Conservation (phyloP, 805 yeast species). For the Wickerhamomyces canadensis region DNA sequence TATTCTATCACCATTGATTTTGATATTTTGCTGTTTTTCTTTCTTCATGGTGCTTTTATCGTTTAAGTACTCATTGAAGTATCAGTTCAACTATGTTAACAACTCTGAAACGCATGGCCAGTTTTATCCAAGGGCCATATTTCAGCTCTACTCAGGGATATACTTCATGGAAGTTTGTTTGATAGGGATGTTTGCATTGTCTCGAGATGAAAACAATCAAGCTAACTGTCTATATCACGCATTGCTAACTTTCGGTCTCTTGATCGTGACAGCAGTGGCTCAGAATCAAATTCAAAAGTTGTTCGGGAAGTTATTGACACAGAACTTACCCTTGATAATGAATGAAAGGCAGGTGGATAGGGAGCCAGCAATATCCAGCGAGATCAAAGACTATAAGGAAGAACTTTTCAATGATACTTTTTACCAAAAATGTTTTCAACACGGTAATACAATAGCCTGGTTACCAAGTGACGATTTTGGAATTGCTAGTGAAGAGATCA, state of each 20-base stretch:
- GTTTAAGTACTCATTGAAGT: slow-evolving; percentile 62
- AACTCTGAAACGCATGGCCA: slow-evolving; percentile 63
- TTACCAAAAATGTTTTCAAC: slow-evolving; percentile 22
- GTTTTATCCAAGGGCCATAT: slow-evolving; percentile 67
- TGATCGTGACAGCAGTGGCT: slow-evolving; percentile 49
- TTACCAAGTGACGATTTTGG: slow-evolving; percentile 19
- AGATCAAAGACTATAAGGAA: not conserved
- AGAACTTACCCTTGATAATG: slow-evolving; percentile 31
- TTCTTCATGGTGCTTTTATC: slow-evolving; percentile 55
- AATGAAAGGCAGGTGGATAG: not conserved
- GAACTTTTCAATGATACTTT: slow-evolving; percentile 19
- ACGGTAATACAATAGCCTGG: slow-evolving; percentile 17
- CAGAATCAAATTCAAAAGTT: slow-evolving; percentile 47
- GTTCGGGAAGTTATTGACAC: slow-evolving; percentile 29
- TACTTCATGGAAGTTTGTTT: slow-evolving; percentile 77
- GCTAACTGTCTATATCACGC: slow-evolving; percentile 44
- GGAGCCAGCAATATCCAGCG: not conserved
- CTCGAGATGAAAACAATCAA: slow-evolving; percentile 41
- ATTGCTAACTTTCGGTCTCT: slow-evolving; percentile 43
- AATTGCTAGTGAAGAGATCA: slow-evolving; percentile 10
- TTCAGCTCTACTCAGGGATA: slow-evolving; percentile 74
- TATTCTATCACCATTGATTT: slow-evolving; percentile 72
- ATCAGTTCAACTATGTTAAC: slow-evolving; percentile 46
- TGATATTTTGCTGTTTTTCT: slow-evolving; percentile 52
- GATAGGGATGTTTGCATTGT: slow-evolving; percentile 68